Conservation (phyloP, 1,284 basidiomycete genomes). For the Termitomyces sp. region DNA sequence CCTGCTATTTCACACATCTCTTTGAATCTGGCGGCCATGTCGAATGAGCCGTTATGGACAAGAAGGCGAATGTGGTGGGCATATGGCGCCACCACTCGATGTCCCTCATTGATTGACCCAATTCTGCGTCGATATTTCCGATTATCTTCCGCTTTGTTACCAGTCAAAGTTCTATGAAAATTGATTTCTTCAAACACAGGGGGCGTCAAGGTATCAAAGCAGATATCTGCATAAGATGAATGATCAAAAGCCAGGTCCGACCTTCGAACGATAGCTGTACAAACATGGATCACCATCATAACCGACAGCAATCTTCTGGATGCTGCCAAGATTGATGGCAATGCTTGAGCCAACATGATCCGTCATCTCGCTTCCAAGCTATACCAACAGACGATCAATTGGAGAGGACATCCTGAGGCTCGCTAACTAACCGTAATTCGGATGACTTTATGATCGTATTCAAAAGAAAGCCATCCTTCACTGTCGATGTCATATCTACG, state of each 20-base stretch:
- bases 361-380: slow-evolving; percentile 52
- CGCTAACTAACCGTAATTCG: slow-evolving; percentile 44
- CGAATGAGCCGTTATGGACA: slow-evolving; percentile 38
- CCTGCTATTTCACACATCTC: slow-evolving; percentile 50
- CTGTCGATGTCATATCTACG: slow-evolving; percentile 36
- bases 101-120: slow-evolving; percentile 47
- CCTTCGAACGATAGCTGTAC: slow-evolving; percentile 10
- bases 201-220: slow-evolving; percentile 59
- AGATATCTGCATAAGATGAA: slow-evolving; percentile 41
- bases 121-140: slow-evolving; percentile 50
- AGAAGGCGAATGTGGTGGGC: slow-evolving; percentile 61
- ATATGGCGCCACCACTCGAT: slow-evolving; percentile 54
- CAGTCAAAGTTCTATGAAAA: slow-evolving; percentile 47
- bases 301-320: slow-evolving; percentile 55
- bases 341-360: slow-evolving; percentile 48
- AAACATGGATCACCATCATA: slow-evolving; percentile 44
- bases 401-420: background rate
- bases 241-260: background rate
- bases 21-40: slow-evolving; percentile 42
- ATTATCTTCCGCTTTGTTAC: slow-evolving; percentile 30
- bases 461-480: slow-evolving; percentile 50
- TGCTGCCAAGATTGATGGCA: slow-evolving; percentile 50
- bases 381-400: slow-evolving; percentile 1
- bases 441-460: slow-evolving; percentile 62
- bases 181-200: slow-evolving; percentile 56